phyloP scores from a whole-genome alignment of 2,329 filamentous ascomycete genomes.

The Nectriaceae sp. region DNA sequence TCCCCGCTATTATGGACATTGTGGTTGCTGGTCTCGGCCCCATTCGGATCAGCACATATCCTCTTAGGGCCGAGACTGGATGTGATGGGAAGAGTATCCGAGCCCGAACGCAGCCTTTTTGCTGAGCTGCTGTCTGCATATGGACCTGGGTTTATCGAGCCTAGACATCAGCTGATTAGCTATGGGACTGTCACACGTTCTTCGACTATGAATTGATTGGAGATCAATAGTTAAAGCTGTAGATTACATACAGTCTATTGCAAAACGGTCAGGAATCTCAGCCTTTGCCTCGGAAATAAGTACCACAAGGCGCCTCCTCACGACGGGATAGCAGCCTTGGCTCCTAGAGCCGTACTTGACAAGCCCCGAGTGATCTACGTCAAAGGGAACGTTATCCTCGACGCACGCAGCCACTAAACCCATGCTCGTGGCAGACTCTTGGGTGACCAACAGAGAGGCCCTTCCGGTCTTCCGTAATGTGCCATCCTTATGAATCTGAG shows the following conservation, averaged over 20 bases:
- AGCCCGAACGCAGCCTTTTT: no score
- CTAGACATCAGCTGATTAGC: slow-evolving; percentile 1
- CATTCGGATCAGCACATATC: no score
- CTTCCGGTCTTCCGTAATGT: slow-evolving; percentile 15
- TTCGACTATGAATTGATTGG: no score
- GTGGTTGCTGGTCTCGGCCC: no score
- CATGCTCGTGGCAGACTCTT: slow-evolving; percentile 25
- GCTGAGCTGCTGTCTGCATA: background rate
- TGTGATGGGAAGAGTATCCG: no score
- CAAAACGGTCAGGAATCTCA: background rate
- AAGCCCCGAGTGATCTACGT: slow-evolving; percentile 25
- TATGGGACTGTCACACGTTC: no score
- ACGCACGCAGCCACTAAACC: slow-evolving; percentile 17
- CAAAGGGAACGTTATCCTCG: slow-evolving; percentile 19
- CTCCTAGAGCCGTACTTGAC: slow-evolving; percentile 20
- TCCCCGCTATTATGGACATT: no score
- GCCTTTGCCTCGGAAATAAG: background rate
- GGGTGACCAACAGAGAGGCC: slow-evolving; percentile 21
- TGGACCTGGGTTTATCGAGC: background rate
- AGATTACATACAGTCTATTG: background rate
- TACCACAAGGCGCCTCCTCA: background rate
- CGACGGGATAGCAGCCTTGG: background rate
- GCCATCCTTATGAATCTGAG: slow-evolving; percentile 2
- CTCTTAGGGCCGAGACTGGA: no score
- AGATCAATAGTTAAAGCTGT: no score